These are phyloP conservation scores for Veloporphyrellus conicus DNA, from an alignment of 1,284 basidiomycete genomes.

Conservation along the genomic window DNA sequence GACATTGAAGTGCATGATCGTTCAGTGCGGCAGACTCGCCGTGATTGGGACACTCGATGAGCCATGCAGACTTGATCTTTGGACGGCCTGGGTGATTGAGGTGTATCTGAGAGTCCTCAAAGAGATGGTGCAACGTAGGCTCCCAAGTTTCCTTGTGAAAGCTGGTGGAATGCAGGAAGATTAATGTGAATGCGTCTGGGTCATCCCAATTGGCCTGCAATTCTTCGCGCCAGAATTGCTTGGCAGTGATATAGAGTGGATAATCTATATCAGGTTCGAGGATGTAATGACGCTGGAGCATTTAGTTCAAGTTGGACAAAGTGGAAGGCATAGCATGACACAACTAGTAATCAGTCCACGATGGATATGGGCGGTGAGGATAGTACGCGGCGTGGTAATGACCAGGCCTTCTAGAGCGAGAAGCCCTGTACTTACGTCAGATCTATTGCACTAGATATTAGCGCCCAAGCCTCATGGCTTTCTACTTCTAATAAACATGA, in stretches of 20 bases:
- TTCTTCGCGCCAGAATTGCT: slow-evolving; percentile 49
- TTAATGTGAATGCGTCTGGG: slow-evolving; percentile 46
- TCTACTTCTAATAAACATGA: too few species aligned
- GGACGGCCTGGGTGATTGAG: slow-evolving; percentile 19
- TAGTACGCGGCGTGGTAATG: too few species aligned
- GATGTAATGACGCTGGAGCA: slow-evolving; percentile 22
- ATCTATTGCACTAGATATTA: too few species aligned
- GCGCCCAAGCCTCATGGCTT: too few species aligned
- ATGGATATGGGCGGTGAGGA: too few species aligned
- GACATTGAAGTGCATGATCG: slow-evolving; percentile 35
- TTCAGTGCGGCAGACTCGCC: slow-evolving; percentile 45
- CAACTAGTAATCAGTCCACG: too few species aligned
- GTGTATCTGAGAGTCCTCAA: slow-evolving; percentile 18
- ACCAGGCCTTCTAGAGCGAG: too few species aligned
- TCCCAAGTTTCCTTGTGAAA: slow-evolving; percentile 69
- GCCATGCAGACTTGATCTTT: slow-evolving; percentile 49
- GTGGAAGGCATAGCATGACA: too few species aligned
- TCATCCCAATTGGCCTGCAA: slow-evolving; percentile 32
- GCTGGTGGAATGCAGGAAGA: slow-evolving; percentile 59
- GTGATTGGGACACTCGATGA: slow-evolving; percentile 52
- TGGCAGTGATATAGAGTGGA: slow-evolving; percentile 50
- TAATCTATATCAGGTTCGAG: slow-evolving; percentile 36
- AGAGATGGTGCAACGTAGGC: slow-evolving; percentile 40
- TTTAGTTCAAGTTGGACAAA: slow-evolving; percentile 1
- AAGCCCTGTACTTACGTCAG: too few species aligned